phyloP scores from a whole-genome alignment of 139 green algal genomes.

The Ettlia oleoabundans region DNA sequence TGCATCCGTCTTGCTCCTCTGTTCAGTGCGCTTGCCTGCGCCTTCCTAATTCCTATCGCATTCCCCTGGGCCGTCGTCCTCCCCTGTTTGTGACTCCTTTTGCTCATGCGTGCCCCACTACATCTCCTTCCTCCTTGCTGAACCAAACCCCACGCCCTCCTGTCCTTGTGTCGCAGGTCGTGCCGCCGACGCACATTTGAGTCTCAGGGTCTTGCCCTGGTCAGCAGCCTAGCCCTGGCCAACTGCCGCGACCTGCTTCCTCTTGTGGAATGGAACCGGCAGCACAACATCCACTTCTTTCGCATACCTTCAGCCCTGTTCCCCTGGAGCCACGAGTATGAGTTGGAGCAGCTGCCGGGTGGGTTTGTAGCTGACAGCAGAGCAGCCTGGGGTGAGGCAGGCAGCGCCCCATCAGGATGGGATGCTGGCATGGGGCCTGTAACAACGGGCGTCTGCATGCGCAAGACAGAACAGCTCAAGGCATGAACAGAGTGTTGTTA shows the following conservation, averaged over 20 bases:
- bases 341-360: slow-evolving; percentile 63
- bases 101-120: not conserved
- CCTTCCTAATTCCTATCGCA: too few relatives aligned
- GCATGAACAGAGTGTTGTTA: too few relatives aligned
- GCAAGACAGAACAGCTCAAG: too few relatives aligned
- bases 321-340: slow-evolving; percentile 61
- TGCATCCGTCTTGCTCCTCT: too few relatives aligned
- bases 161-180: not conserved
- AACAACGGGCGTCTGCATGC: not conserved
- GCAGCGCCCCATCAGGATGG: too few relatives aligned
- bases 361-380: not conserved
- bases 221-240: slow-evolving; percentile 61
- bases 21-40: too few relatives aligned
- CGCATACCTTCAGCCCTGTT: slow-evolving; percentile 58
- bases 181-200: slow-evolving; percentile 35
- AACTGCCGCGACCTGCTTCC: slow-evolving; percentile 61
- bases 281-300: slow-evolving; percentile 74
- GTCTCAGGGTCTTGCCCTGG: slow-evolving; percentile 51
- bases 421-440: too few relatives aligned
- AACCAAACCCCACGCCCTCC: not conserved
- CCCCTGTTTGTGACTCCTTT: too few relatives aligned
- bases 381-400: not conserved
- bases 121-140: not conserved
- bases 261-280: slow-evolving; percentile 66
- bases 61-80: too few relatives aligned